These are phyloP conservation scores for Laetiporus sulphureus DNA, from an alignment of 1,284 basidiomycete genomes.

Conservation along the genomic window DNA sequence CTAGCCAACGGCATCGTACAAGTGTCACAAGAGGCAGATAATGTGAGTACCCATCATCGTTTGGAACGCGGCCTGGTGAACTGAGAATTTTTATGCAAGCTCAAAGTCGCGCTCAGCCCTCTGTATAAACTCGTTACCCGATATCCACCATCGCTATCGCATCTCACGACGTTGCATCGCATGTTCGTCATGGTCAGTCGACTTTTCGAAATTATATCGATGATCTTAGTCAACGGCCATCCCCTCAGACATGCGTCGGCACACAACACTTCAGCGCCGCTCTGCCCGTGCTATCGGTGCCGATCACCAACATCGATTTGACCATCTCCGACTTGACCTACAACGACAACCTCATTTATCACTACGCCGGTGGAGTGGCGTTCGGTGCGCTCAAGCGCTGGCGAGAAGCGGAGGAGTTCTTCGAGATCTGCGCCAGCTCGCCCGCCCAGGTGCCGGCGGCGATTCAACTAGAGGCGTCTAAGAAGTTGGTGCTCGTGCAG, in stretches of 20 bases:
- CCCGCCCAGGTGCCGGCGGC: slow-evolving; percentile 61
- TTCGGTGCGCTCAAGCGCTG: slow-evolving; percentile 57
- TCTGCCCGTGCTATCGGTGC: slow-evolving; percentile 48
- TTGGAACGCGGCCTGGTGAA: slow-evolving; percentile 1
- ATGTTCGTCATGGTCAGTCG: slow-evolving; percentile 35
- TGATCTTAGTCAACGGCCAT: neutral
- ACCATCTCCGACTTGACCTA: slow-evolving; percentile 53
- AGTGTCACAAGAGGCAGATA: slow-evolving; percentile 16
- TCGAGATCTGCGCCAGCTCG: slow-evolving; percentile 70
- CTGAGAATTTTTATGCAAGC: slow-evolving; percentile 17
- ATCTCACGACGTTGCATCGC: slow-evolving; percentile 65
- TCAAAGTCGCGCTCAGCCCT: slow-evolving; percentile 46
- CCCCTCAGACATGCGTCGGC: slow-evolving; percentile 33
- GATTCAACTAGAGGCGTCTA: slow-evolving; percentile 79
- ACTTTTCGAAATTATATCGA: neutral
- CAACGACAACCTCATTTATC: slow-evolving; percentile 71
- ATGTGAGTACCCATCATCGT: slow-evolving; percentile 14
- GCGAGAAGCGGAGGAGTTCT: slow-evolving; percentile 62
- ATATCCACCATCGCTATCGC: slow-evolving; percentile 47
- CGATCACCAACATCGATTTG: slow-evolving; percentile 54
- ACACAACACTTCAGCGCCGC: slow-evolving; percentile 45
- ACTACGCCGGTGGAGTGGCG: slow-evolving; percentile 66
- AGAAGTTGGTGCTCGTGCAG: slow-evolving; percentile 74
- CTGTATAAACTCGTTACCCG: slow-evolving; percentile 52
- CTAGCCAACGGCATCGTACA: slow-evolving; percentile 29